These are phyloP conservation scores for Teratosphaeria zuluensis DNA, from an alignment of 2,329 filamentous ascomycete species.

Conservation along the genomic window DNA sequence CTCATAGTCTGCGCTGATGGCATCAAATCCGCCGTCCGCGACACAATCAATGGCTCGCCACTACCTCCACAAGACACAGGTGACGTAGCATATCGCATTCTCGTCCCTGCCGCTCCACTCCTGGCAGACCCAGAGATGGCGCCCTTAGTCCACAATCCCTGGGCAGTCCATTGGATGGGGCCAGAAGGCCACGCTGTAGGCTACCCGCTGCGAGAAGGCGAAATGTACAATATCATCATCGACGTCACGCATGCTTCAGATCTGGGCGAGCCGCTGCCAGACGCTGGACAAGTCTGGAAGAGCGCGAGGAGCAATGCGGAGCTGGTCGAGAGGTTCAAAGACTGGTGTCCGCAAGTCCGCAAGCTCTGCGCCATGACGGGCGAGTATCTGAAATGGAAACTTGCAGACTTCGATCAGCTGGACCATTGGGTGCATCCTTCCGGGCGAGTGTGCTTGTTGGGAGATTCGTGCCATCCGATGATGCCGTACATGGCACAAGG, in stretches of 20 bases:
- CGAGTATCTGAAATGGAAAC: constrained; percentile 53
- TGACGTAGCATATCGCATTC: constrained; percentile 24
- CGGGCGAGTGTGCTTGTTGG: constrained; percentile 48
- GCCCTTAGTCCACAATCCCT: constrained; percentile 18
- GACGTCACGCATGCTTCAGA: constrained; percentile 13
- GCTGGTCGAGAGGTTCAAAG: constrained; percentile 18
- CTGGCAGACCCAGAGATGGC: constrained; percentile 20
- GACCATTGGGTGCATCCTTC: constrained; percentile 45
- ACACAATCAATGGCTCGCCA: constrained; percentile 16
- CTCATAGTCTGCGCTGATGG: constrained; percentile 24
- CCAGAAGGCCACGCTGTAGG: constrained; percentile 25
- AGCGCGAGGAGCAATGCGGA: constrained; percentile 18
- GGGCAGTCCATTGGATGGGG: constrained; percentile 24
- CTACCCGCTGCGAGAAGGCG: constrained; percentile 22
- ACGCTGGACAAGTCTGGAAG: constrained; percentile 21
- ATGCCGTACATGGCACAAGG: constrained; percentile 59
- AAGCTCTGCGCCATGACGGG: constrained; percentile 28
- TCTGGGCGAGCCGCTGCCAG: constrained; percentile 10
- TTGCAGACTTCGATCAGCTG: constrained; percentile 49
- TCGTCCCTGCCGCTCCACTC: constrained; percentile 16
- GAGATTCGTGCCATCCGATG: constrained; percentile 59
- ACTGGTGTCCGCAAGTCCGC: constrained; percentile 22
- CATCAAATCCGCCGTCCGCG: constrained; percentile 20
- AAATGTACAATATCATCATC: constrained; percentile 27
- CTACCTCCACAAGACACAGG: constrained; percentile 21